Evolutionary conservation across 2,329 filamentous ascomycete species (phyloP).

Genomic region (Penicillium sp.): DNA sequence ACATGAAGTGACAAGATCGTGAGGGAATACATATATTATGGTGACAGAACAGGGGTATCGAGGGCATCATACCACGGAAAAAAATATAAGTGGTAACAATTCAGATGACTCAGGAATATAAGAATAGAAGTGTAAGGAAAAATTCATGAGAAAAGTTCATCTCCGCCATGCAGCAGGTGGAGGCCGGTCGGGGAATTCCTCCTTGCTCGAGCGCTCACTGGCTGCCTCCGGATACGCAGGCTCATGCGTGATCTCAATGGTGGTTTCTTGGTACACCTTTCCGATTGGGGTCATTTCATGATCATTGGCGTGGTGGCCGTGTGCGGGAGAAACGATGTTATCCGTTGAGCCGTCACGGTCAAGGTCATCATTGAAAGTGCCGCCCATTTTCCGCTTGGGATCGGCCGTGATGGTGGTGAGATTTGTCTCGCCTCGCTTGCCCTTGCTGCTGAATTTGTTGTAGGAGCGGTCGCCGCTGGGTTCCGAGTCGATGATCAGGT

Average conservation of each 20-base stretch:
- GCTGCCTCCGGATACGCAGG: slow-evolving; percentile 29
- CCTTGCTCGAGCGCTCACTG: slow-evolving; percentile 30
- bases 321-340: slow-evolving; percentile 37
- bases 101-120: neutral
- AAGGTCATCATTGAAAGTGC: slow-evolving; percentile 26
- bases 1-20: neutral
- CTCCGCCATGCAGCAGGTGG: slow-evolving; percentile 24
- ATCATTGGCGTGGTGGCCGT: slow-evolving; percentile 4
- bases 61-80: neutral
- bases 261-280: slow-evolving; percentile 45
- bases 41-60: neutral
- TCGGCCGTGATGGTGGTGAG: slow-evolving; percentile 32
- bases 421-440: slow-evolving; percentile 29
- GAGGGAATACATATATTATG: neutral
- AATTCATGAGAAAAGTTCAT: slow-evolving; percentile 8
- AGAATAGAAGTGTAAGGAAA: neutral
- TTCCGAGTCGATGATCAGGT: slow-evolving; percentile 53
- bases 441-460: slow-evolving; percentile 29
- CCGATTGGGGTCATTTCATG: slow-evolving; percentile 33
- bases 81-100: neutral
- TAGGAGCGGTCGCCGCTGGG: slow-evolving; percentile 38
- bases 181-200: slow-evolving; percentile 18
- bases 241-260: slow-evolving; percentile 43
- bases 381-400: slow-evolving; percentile 16
- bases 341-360: slow-evolving; percentile 47